Evolutionary conservation across 192 early-diverging fungal genomes (phyloP), one percentile per base, ranked within the genome.

Genomic region (Podila verticillata): DNA sequence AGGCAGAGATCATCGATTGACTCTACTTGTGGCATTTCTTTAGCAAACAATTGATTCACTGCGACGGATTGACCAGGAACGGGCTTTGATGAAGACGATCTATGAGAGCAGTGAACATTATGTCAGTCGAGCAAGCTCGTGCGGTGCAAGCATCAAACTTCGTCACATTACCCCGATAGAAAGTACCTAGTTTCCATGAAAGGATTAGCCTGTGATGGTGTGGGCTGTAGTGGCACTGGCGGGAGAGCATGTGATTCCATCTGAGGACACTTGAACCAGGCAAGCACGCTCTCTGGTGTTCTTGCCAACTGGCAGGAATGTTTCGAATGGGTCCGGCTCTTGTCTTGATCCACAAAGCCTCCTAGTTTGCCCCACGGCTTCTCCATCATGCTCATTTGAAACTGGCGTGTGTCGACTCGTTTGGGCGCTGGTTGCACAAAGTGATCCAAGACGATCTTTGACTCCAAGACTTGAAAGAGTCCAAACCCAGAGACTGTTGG

Each of bases 1-100:
- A 80, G 57, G 24, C 77, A 80, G 5, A 67, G 58, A 13, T 58
- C 69, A 44, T 80, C 77, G 30, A 80, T 68, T 10, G 70, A 58
- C 15, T 64, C 57, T 13, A 56, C 36, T 0, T 17, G 12, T 0
- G 49, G 57, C 2, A 66, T 36, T 3, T 48, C 59, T 3, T 44
- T 13, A 8, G 68, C 12, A 22, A 32, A 32, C n/a, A 26, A 44
- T 66, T 47, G 26, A 19, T 31, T 71, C 0, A 31, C 56, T 0
- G n/a, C 56, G 6, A 80, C 44, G 15, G 47, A 35, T 35, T 72
- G 65, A 20, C 70, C 74, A 20, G 74, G 74, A 2, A 62, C 19
- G 12, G 74, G 63, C 15, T 66, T 78, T 9, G 68, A 78, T 5
- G 34, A 12, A 0, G 64, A 24, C 0, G 0, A 20, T n/a, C 74